A percentile compares a stretch with the other conserved stretches of the same genome.
phyloP scores from a whole-genome alignment of 2,329 filamentous ascomycete species.

The Dryadomyces sulphureus region DNA sequence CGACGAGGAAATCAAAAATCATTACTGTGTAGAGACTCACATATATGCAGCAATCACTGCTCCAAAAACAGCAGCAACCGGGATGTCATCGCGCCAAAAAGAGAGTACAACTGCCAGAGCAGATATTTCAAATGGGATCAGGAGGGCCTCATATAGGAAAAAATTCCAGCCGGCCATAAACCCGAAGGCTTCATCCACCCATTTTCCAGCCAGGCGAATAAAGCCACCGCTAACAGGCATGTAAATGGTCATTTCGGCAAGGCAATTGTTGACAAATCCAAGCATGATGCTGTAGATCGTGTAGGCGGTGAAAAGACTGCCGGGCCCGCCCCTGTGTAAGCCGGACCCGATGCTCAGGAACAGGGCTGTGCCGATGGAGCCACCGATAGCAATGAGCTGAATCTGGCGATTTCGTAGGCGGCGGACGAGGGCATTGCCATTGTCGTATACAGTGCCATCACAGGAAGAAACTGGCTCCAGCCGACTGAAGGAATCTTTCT shows the following conservation, averaged over 20 bases:
- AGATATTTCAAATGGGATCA: constrained; percentile 11
- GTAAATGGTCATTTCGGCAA: constrained; percentile 44
- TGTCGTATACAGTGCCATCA: constrained; percentile 18
- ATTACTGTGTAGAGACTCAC: constrained; percentile 7
- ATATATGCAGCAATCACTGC: constrained; percentile 26
- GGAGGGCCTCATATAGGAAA: constrained; percentile 25
- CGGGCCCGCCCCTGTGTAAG: constrained; percentile 26
- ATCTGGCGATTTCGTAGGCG: constrained; percentile 39
- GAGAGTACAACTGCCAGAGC: constrained; percentile 25
- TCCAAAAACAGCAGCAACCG: constrained; percentile 35
- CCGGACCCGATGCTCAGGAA: constrained; percentile 49
- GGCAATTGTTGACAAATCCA: constrained; percentile 47
- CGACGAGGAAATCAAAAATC: too few species aligned
- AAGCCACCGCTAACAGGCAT: constrained; percentile 51
- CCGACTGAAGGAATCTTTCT: neutral
- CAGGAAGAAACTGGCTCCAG: neutral
- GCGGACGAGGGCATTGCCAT: constrained; percentile 22
- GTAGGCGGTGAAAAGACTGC: constrained; percentile 43
- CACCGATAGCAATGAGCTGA: constrained; percentile 43
- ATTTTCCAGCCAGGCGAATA: constrained; percentile 48
- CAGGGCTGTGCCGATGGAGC: constrained; percentile 41
- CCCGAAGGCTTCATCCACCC: constrained; percentile 50
- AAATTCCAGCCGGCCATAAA: constrained; percentile 36
- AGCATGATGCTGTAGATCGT: constrained; percentile 39
- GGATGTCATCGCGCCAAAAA: constrained; percentile 32